Conservation (phyloP, 345 rosid species). For the Rhizophora apiculata region DNA sequence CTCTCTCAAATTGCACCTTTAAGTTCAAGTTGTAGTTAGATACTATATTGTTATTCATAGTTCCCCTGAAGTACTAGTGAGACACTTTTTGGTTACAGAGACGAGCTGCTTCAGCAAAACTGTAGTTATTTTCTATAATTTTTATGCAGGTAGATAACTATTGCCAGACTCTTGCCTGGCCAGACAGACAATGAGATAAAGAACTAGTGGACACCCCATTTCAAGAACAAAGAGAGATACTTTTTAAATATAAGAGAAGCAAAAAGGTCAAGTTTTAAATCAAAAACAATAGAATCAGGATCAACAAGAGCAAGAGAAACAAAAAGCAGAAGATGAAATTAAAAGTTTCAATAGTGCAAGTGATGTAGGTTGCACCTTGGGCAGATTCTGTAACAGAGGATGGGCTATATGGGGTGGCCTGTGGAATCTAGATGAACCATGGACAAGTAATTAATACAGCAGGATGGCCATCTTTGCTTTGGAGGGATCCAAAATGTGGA, state of each 20-base stretch:
- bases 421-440: conserved; percentile 5
- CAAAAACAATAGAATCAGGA: neutral
- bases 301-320: neutral
- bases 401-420: conserved; percentile 16
- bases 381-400: neutral
- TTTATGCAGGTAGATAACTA: neutral
- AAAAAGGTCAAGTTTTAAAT: neutral
- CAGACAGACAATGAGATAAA: neutral
- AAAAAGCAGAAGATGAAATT: neutral
- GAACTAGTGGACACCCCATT: neutral
- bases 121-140: too few species aligned
- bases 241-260: neutral
- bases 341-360: neutral
- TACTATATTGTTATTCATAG: too few species aligned
- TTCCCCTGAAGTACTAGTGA: too few species aligned
- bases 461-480: neutral
- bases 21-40: too few species aligned
- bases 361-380: neutral
- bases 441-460: neutral
- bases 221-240: neutral
- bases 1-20: neutral
- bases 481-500: too few species aligned
- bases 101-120: neutral
- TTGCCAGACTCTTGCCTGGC: neutral
- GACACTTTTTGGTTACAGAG: neutral